These are phyloP conservation scores for Beta corolliflora DNA, from an alignment of 179 eudicot genomes.

Conservation along the genomic window DNA sequence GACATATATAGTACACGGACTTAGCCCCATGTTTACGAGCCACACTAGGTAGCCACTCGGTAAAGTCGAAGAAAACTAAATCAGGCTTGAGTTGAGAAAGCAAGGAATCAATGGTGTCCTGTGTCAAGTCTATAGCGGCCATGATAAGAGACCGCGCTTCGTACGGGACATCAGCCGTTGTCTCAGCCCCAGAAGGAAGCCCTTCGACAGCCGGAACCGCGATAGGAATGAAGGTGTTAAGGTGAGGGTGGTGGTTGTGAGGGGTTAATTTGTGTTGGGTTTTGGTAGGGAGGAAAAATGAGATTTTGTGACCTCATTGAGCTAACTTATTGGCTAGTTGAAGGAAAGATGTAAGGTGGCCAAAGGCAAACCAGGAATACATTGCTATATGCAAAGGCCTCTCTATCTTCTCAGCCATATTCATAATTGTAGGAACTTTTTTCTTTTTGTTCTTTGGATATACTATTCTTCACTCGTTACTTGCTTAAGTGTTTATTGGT, in stretches of 20 bases:
- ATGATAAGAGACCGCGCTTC: neutral
- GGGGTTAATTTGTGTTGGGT: neutral
- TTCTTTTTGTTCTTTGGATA: too few species aligned
- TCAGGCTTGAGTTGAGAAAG: neutral
- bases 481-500: too few species aligned
- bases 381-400: slow-evolving; percentile 7
- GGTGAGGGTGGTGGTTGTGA: slow-evolving; percentile 9
- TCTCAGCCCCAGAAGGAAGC: slow-evolving; percentile 9
- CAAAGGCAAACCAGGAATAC: slow-evolving; percentile 8
- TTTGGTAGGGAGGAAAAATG: slow-evolving; percentile 3
- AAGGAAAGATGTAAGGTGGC: neutral
- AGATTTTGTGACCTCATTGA: neutral
- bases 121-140: neutral
- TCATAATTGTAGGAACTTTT: neutral
- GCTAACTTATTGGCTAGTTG: slow-evolving; percentile 11
- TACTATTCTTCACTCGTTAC: too few species aligned
- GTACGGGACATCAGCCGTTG: neutral
- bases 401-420: neutral
- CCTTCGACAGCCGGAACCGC: neutral
- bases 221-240: neutral
- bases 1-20: neutral
- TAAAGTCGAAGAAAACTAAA: neutral
- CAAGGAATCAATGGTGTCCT: neutral
- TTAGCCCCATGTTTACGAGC: neutral
- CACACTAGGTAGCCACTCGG: neutral